These are phyloP conservation scores for Rhododendron vialii DNA, from an alignment of 148 eudicot genomes.

Conservation along the genomic window DNA sequence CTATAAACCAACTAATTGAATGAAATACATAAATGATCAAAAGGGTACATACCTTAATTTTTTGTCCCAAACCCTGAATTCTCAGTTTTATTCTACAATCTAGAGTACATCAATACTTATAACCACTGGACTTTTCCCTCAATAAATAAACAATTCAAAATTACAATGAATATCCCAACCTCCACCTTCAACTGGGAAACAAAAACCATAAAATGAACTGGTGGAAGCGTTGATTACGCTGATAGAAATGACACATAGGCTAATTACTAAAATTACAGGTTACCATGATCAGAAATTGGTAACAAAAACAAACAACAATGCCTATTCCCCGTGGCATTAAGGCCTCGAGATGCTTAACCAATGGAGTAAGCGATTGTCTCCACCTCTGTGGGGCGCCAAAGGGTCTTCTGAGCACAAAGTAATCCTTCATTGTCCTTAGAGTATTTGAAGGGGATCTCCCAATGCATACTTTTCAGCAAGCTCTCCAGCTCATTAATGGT, in stretches of 20 bases:
- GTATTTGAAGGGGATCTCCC: conserved; percentile 41
- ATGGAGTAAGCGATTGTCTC: conserved; percentile 36
- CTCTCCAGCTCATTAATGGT: conserved; percentile 36
- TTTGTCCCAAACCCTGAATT: neutral
- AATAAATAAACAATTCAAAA: neutral
- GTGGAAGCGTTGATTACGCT: neutral
- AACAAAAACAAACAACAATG: neutral
- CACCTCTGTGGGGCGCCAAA: conserved; percentile 44
- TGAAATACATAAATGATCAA: neutral
- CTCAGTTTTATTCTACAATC: neutral
- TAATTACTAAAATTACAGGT: conserved; percentile 4
- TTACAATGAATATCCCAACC: neutral
- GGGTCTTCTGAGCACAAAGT: conserved; percentile 42
- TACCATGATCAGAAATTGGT: neutral
- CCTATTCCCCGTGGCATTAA: conserved; percentile 11
- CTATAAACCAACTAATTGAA: neutral
- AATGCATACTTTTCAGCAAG: conserved; percentile 43
- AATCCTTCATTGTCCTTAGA: conserved; percentile 50
- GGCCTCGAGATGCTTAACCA: conserved; percentile 15
- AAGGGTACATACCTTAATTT: neutral
- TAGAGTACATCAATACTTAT: neutral
- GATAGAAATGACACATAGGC: neutral
- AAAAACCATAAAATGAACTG: neutral
- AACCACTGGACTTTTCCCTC: neutral
- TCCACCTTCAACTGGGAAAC: neutral